Conservation (phyloP, 306 rosid species). For the Acacia melanoxylon region DNA sequence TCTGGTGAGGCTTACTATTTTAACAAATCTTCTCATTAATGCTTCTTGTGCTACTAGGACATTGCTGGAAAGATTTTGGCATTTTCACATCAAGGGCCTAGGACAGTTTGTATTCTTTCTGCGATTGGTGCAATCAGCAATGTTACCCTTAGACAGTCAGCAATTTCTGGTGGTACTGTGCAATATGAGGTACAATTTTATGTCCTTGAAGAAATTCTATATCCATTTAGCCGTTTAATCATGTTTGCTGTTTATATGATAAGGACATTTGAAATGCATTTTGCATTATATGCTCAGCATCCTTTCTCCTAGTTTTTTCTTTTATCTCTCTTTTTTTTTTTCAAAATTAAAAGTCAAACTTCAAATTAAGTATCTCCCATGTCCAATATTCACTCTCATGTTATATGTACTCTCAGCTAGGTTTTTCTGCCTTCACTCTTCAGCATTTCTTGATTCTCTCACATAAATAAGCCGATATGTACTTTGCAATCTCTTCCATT, state of each 20-base stretch:
- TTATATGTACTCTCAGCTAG: neutral
- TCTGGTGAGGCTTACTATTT: constrained; percentile 9
- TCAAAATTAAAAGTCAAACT: neutral
- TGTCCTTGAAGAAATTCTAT: constrained; percentile 15
- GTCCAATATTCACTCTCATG: neutral
- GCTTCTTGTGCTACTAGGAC: constrained; percentile 56
- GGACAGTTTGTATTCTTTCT: constrained; percentile 87
- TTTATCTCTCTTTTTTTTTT: neutral
- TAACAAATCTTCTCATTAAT: constrained; percentile 27
- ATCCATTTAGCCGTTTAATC: constrained; percentile 9
- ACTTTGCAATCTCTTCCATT: neutral
- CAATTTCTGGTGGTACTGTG: constrained; percentile 64
- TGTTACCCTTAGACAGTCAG: constrained; percentile 77
- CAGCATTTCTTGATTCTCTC: neutral
- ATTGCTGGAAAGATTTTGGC: constrained; percentile 68
- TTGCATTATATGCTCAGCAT: neutral
- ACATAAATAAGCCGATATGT: neutral
- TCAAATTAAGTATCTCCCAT: neutral
- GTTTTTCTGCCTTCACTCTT: neutral
- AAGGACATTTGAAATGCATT: neutral
- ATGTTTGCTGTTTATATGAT: constrained; percentile 1
- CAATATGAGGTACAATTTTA: constrained; percentile 61
- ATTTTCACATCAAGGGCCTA: constrained; percentile 83
- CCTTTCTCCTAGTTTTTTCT: neutral
- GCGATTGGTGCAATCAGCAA: constrained; percentile 73